A percentile compares a stretch with the other conserved stretches of the same genome.
These are phyloP conservation scores for Citrus cavaleriei DNA, from an alignment of 345 rosid genomes.

Conservation along the genomic window DNA sequence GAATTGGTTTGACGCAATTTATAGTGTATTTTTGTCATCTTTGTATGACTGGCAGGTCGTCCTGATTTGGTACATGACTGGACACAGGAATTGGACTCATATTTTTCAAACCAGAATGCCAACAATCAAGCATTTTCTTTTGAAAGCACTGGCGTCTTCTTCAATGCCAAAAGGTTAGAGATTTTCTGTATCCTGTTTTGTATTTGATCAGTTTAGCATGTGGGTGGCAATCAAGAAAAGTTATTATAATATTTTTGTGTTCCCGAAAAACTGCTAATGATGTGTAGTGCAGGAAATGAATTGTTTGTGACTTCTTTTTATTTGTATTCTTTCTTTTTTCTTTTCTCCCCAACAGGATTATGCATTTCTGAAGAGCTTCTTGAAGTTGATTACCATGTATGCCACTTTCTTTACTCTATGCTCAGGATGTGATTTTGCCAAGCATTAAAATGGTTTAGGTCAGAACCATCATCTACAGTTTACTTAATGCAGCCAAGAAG, in stretches of 20 bases:
- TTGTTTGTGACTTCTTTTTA: slow-evolving; percentile 1
- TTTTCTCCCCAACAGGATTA: slow-evolving; percentile 54
- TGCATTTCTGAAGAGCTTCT: slow-evolving; percentile 99
- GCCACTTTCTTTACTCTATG: slow-evolving; percentile 27
- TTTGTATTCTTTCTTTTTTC: slow-evolving; percentile 1
- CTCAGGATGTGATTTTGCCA: slow-evolving; percentile 10
- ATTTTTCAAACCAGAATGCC: slow-evolving; percentile 66
- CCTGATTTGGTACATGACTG: slow-evolving; percentile 52
- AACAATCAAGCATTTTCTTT: slow-evolving; percentile 80
- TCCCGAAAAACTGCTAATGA: not conserved
- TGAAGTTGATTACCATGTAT: slow-evolving; percentile 97
- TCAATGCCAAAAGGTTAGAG: slow-evolving; percentile 90
- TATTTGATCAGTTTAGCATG: slow-evolving; percentile 14
- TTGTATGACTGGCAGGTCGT: too few relatives aligned
- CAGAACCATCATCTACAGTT: slow-evolving; percentile 19
- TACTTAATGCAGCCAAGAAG: slow-evolving; percentile 84
- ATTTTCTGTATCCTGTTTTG: slow-evolving; percentile 1
- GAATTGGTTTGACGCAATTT: too few relatives aligned
- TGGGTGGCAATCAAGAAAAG: slow-evolving; percentile 1
- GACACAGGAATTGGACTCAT: slow-evolving; percentile 77
- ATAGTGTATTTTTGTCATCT: too few relatives aligned
- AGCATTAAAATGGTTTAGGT: slow-evolving; percentile 16
- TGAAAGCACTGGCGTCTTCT: slow-evolving; percentile 98
- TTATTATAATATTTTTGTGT: not conserved
- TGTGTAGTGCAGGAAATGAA: slow-evolving; percentile 1